A percentile compares a stretch with the other conserved stretches of the same genome.
Evolutionary conservation across 345 rosid genomes (phyloP).

Genomic region (Punica granatum): DNA sequence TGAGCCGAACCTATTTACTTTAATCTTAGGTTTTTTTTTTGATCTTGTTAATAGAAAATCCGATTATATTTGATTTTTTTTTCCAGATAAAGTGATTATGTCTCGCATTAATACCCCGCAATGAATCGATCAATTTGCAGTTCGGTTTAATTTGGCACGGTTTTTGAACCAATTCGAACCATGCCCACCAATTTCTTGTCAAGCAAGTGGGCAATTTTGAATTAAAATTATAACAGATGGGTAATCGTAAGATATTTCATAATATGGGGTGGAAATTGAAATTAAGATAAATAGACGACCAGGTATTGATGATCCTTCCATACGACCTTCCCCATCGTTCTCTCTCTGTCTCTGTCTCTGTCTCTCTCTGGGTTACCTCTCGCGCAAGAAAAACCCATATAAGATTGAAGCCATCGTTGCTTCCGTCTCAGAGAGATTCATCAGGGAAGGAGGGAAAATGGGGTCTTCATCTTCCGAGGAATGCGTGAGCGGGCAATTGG

Average conservation of each 20-base stretch:
- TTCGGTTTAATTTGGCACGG: too few species aligned
- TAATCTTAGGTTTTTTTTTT: too few species aligned
- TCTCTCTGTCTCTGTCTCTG: not conserved
- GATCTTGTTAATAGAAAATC: too few species aligned
- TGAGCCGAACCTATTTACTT: too few species aligned
- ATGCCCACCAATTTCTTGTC: too few species aligned
- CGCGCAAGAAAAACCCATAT: constrained; percentile 2
- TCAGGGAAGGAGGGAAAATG: constrained; percentile 1
- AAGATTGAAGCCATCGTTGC: not conserved
- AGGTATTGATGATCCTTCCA: not conserved
- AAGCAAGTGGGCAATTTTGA: not conserved
- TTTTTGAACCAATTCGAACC: too few species aligned
- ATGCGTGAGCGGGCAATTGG: constrained; percentile 31
- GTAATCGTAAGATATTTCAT: not conserved
- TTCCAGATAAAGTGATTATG: too few species aligned
- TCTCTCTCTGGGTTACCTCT: constrained; percentile 1
- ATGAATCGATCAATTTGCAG: too few species aligned
- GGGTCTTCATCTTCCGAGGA: constrained; percentile 14
- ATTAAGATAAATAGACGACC: not conserved
- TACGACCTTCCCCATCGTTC: not conserved
- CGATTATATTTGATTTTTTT: too few species aligned
- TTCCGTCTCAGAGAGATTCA: not conserved
- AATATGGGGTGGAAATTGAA: not conserved
- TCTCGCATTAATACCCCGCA: too few species aligned
- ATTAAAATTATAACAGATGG: not conserved